A percentile compares a stretch with the other conserved stretches of the same genome.
Conservation (phyloP, 345 rosid species). For the Mercurialis annua region DNA sequence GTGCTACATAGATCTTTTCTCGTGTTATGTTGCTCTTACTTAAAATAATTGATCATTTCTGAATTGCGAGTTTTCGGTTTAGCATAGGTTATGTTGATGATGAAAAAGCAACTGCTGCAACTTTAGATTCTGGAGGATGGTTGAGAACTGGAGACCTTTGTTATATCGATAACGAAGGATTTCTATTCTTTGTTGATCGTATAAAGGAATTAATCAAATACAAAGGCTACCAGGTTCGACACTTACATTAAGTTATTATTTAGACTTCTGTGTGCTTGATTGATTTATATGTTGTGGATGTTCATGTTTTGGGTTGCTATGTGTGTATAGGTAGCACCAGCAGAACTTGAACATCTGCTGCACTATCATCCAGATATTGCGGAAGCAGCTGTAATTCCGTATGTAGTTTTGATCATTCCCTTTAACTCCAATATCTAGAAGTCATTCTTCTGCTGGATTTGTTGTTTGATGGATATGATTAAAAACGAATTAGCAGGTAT, state of each 20-base stretch:
- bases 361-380: constrained; percentile 46
- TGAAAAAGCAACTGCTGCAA: constrained; percentile 45
- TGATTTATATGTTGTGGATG: background rate
- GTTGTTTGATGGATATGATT: constrained; percentile 3
- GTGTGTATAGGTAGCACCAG: constrained; percentile 48
- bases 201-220: constrained; percentile 62
- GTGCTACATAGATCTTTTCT: no score
- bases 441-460: background rate
- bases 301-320: background rate
- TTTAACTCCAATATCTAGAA: background rate
- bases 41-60: background rate
- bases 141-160: constrained; percentile 62
- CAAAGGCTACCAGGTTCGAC: constrained; percentile 60
- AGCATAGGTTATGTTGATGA: constrained; percentile 50
- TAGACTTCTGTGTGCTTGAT: no score
- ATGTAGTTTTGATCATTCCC: constrained; percentile 11
- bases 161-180: constrained; percentile 51
- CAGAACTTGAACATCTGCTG: constrained; percentile 56
- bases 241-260: no score
- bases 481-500: constrained; percentile 33
- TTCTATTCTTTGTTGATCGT: constrained; percentile 56
- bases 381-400: constrained; percentile 62
- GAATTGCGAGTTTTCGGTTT: background rate
- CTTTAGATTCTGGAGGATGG: constrained; percentile 57
- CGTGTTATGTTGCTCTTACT: no score